A percentile compares a stretch with the other conserved stretches of the same genome.
These are phyloP conservation scores for Pyrenophora tritici-repentis DNA, from an alignment of 2,329 filamentous ascomycete species.

Conservation along the genomic window DNA sequence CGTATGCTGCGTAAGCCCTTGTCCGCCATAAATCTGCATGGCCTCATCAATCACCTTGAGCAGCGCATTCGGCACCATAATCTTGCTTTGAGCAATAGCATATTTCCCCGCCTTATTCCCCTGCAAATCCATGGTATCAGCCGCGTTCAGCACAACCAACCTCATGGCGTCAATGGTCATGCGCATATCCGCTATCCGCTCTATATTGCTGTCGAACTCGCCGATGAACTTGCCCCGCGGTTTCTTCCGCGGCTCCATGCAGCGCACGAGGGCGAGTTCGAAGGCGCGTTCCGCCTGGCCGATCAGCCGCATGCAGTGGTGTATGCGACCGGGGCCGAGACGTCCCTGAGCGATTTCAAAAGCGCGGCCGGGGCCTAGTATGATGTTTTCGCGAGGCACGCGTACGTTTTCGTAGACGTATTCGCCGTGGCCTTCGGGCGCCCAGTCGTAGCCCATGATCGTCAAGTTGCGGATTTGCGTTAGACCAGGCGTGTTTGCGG, in stretches of 20 bases:
- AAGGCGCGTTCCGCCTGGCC: conserved; percentile 52
- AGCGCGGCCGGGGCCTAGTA: conserved; percentile 49
- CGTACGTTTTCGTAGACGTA: conserved; percentile 51
- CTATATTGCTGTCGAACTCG: conserved; percentile 51
- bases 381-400: conserved; percentile 50
- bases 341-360: conserved; percentile 53
- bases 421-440: conserved; percentile 51
- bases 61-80: conserved; percentile 49
- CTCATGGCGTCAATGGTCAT: conserved; percentile 50
- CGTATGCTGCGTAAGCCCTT: conserved; percentile 51
- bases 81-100: conserved; percentile 52
- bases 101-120: conserved; percentile 50
- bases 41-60: conserved; percentile 51
- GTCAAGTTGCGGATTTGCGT: conserved; percentile 48
- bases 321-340: conserved; percentile 50
- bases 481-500: conserved; percentile 46
- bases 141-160: conserved; percentile 50
- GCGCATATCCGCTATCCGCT: conserved; percentile 50
- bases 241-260: conserved; percentile 47
- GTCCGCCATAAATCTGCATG: conserved; percentile 52
- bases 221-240: conserved; percentile 49
- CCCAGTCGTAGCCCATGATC: conserved; percentile 52
- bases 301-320: conserved; percentile 52
- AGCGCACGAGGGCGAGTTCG: conserved; percentile 49
- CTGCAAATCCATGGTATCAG: conserved; percentile 50